Evolutionary conservation across 1,139 yeast species (phyloP).

Genomic region (Sugiyamaella pinicola): DNA sequence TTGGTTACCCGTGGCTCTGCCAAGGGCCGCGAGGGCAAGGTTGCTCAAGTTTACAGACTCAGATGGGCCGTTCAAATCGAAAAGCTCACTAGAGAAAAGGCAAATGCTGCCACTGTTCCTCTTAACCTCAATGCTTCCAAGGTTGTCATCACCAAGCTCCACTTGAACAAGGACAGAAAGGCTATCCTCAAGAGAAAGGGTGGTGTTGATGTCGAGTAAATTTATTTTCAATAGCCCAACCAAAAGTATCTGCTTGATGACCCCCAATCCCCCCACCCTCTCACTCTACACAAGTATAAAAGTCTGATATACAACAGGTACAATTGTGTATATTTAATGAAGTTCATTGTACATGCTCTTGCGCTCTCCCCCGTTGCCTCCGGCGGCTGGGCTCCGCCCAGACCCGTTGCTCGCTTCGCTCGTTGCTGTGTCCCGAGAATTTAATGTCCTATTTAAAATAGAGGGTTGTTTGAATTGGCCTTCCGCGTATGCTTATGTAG

Average conservation of each 20-base stretch:
- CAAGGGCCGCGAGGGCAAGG: constrained; percentile 99
- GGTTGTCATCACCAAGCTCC: constrained; percentile 97
- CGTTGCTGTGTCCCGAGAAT: not conserved
- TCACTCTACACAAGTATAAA: constrained; percentile 13
- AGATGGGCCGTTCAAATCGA: constrained; percentile 96
- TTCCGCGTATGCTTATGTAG: not conserved
- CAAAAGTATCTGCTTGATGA: constrained; percentile 18
- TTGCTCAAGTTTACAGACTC: constrained; percentile 98
- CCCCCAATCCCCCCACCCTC: constrained; percentile 13
- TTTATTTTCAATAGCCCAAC: constrained; percentile 12
- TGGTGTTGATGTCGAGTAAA: constrained; percentile 68
- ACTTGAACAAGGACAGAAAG: constrained; percentile 99
- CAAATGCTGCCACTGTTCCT: constrained; percentile 98
- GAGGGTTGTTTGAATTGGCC: too few species aligned
- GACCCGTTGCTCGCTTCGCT: constrained; percentile 9
- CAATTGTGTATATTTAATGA: constrained; percentile 25
- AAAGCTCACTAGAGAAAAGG: constrained; percentile 97
- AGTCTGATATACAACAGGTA: constrained; percentile 22
- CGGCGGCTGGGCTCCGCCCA: constrained; percentile 8
- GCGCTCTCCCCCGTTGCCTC: not conserved
- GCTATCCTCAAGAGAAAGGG: constrained; percentile 94
- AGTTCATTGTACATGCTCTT: constrained; percentile 20
- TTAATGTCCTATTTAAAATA: too few species aligned
- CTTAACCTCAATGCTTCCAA: constrained; percentile 98
- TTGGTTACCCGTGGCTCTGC: constrained; percentile 96